Percentiles rank a stretch among this genome's conserved stretches.
These are phyloP conservation scores for Rhynchospora pubera DNA, from an alignment of 176 grass and related monocot genomes.

Conservation along the genomic window DNA sequence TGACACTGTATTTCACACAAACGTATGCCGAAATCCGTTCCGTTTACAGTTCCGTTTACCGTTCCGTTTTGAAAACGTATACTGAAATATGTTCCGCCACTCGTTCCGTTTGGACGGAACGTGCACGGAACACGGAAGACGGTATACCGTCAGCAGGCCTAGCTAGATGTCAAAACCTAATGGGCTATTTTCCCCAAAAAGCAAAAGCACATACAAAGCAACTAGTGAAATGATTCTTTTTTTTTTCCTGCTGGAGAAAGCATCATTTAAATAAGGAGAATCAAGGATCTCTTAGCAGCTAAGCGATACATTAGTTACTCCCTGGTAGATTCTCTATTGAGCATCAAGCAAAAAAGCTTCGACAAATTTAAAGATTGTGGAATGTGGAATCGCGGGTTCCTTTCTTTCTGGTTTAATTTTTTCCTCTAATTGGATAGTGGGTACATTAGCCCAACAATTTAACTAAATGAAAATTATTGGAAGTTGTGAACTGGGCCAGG, in stretches of 20 bases:
- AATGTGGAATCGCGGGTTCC: not conserved
- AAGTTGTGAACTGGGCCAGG: not conserved
- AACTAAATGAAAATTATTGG: not conserved
- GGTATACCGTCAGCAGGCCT: too few species aligned
- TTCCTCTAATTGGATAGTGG: not conserved
- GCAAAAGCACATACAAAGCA: not conserved
- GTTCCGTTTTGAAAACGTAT: too few species aligned
- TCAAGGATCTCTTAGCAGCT: conserved; percentile 11
- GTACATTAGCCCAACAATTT: not conserved
- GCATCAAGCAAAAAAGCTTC: not conserved
- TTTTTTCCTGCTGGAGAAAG: not conserved
- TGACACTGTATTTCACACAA: too few species aligned
- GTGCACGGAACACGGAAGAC: too few species aligned
- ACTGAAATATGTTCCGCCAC: too few species aligned
- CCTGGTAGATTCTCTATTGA: not conserved
- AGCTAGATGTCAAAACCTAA: not conserved
- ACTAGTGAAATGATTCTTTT: not conserved
- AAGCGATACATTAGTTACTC: conserved; percentile 8
- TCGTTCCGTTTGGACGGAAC: too few species aligned
- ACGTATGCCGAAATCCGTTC: too few species aligned
- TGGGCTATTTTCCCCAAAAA: not conserved
- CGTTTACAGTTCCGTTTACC: too few species aligned
- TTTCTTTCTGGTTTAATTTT: not conserved
- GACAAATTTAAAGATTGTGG: not conserved
- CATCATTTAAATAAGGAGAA: not conserved